Evolutionary conservation across 768 basidiomycete genomes (phyloP).

Genomic region (Suillus bovinus): DNA sequence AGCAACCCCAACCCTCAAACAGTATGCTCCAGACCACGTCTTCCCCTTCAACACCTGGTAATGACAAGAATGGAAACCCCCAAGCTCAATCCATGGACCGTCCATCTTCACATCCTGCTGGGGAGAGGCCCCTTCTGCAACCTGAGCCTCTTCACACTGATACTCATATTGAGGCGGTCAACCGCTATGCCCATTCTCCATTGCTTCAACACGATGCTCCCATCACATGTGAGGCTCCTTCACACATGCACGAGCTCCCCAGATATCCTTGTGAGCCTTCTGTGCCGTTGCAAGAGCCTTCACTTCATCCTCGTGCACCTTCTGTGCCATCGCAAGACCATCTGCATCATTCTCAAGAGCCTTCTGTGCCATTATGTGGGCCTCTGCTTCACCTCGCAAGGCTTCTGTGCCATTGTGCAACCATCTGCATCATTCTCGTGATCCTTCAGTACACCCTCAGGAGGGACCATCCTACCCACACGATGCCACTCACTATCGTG

Average conservation of each 20-base stretch:
- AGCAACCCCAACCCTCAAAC: not conserved
- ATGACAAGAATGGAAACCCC: not conserved
- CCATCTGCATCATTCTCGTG: not conserved
- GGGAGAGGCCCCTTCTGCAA: not conserved
- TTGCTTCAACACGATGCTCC: not conserved
- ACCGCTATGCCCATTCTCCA: not conserved
- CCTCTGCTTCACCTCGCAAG: not conserved
- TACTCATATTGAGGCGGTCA: not conserved
- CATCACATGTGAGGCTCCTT: not conserved
- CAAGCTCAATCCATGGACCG: not conserved
- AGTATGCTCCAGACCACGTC: not conserved
- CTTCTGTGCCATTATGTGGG: not conserved
- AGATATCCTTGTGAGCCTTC: not conserved
- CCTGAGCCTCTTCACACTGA: not conserved
- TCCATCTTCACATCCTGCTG: not conserved
- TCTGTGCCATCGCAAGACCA: not conserved
- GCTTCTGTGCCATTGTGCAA: not conserved
- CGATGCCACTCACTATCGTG: not conserved
- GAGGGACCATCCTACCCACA: not conserved
- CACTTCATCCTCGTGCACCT: not conserved
- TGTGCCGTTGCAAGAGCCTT: not conserved
- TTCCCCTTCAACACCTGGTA: not conserved
- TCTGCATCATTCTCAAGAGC: not conserved
- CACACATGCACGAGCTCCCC: not conserved
- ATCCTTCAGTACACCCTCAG: not conserved